Evolutionary conservation across 2,329 filamentous ascomycete genomes (phyloP).

Genomic region (Pseudocercospora crystallina): DNA sequence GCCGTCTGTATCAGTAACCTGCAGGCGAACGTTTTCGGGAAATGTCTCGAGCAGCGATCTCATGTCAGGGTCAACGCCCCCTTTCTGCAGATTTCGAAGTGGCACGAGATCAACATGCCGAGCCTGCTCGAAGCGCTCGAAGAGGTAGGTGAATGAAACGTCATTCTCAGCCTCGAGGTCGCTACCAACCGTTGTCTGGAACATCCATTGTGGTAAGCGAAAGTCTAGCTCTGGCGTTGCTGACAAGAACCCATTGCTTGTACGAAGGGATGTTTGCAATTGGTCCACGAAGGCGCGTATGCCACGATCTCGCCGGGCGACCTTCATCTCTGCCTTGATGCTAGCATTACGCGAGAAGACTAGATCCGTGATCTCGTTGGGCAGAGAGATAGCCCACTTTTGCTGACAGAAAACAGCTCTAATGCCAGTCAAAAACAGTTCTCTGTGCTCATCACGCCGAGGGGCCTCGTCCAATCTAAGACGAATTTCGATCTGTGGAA

Average conservation of each 20-base stretch:
- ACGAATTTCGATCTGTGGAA: slow-evolving; percentile 18
- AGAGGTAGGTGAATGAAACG: slow-evolving; percentile 24
- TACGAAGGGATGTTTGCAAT: slow-evolving; percentile 19
- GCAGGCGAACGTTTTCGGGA: slow-evolving; percentile 5
- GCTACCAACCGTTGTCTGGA: not conserved
- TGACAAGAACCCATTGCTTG: slow-evolving; percentile 16
- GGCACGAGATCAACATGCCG: slow-evolving; percentile 12
- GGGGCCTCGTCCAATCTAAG: slow-evolving; percentile 10
- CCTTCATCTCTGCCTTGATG: slow-evolving; percentile 7
- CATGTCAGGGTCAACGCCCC: slow-evolving; percentile 4
- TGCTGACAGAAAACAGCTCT: slow-evolving; percentile 18
- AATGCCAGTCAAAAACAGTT: slow-evolving; percentile 14
- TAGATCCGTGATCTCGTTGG: slow-evolving; percentile 25
- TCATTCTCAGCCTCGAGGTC: slow-evolving; percentile 2
- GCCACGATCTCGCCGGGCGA: slow-evolving; percentile 11
- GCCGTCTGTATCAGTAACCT: slow-evolving; percentile 22
- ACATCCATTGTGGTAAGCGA: slow-evolving; percentile 20
- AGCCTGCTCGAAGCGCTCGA: slow-evolving; percentile 31
- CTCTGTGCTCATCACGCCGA: not conserved
- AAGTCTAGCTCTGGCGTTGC: slow-evolving; percentile 23
- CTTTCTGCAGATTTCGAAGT: not conserved
- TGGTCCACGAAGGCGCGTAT: slow-evolving; percentile 20
- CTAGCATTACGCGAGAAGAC: slow-evolving; percentile 15
- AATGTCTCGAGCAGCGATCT: not conserved
- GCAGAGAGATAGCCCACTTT: slow-evolving; percentile 21